Evolutionary conservation across 1,284 basidiomycete genomes (phyloP).

Genomic region (Athelia sp.): DNA sequence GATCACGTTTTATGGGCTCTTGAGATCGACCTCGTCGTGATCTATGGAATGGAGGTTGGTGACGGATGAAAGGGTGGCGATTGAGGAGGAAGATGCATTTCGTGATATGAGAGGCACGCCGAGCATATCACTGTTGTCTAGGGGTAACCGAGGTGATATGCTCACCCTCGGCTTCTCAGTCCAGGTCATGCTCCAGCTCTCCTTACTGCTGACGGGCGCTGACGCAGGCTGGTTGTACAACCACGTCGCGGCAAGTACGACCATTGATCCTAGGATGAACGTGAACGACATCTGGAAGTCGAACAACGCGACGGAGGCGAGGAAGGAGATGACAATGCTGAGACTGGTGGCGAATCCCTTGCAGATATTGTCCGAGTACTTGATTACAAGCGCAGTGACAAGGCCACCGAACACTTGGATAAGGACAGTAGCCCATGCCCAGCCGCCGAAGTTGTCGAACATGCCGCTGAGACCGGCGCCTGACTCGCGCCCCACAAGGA

Average conservation of each 20-base stretch:
- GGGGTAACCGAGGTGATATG: not conserved
- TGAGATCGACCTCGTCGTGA: no score
- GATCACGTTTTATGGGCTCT: constrained; percentile 7
- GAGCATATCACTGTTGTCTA: not conserved
- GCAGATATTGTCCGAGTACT: constrained; percentile 84
- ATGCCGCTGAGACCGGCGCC: constrained; percentile 37
- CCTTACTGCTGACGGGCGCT: not conserved
- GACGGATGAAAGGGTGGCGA: not conserved
- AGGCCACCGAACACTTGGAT: constrained; percentile 90
- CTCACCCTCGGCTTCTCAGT: not conserved
- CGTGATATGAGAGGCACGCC: not conserved
- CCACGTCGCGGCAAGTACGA: constrained; percentile 87
- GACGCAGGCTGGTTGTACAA: constrained; percentile 74
- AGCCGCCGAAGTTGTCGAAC: constrained; percentile 78
- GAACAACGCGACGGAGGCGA: constrained; percentile 86
- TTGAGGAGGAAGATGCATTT: not conserved
- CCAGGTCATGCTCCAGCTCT: not conserved
- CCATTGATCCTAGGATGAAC: constrained; percentile 77
- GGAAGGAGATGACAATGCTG: constrained; percentile 90
- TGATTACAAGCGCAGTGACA: constrained; percentile 84
- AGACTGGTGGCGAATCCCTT: constrained; percentile 94
- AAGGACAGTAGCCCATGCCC: constrained; percentile 88
- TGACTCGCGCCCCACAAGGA: constrained; percentile 55
- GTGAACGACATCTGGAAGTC: constrained; percentile 81
- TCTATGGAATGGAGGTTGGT: not conserved